A percentile compares a stretch with the other conserved stretches of the same genome.
Conservation (phyloP, 2,329 filamentous ascomycete genomes). For the Sporothrix sp. region DNA sequence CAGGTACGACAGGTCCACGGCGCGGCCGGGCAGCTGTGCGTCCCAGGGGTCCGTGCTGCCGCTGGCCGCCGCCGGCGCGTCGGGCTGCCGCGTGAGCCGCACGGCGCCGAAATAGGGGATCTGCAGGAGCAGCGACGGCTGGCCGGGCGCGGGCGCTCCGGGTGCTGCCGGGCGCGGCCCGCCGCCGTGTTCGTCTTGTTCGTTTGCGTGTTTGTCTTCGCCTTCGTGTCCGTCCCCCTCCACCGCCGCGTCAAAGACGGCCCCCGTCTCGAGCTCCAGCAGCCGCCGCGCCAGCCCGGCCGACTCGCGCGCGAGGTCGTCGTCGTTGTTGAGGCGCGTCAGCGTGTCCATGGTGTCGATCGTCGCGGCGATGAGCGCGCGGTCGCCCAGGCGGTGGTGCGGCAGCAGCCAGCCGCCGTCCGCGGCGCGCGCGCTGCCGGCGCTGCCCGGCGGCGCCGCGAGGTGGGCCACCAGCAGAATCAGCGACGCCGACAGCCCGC, state of each 20-base stretch:
- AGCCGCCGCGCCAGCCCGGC: conserved; percentile 25
- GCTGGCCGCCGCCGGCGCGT: background rate
- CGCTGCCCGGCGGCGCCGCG: no score
- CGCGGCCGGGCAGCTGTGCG: no score
- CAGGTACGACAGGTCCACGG: no score
- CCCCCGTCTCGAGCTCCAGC: conserved; percentile 33
- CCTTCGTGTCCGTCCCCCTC: no score
- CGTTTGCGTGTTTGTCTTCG: no score
- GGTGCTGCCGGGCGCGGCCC: no score
- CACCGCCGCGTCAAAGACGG: no score
- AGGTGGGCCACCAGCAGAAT: conserved; percentile 34
- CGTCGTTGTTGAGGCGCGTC: conserved; percentile 19
- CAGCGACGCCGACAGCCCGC: conserved; percentile 30
- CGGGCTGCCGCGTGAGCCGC: background rate
- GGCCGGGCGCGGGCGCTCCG: no score
- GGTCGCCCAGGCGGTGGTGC: conserved; percentile 33
- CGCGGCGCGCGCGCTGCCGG: conserved; percentile 16
- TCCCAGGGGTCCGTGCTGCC: no score
- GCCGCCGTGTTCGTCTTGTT: no score
- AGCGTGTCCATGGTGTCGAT: conserved; percentile 26
- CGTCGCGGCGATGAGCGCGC: conserved; percentile 30
- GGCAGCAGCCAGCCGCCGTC: conserved; percentile 21
- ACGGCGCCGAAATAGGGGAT: conserved; percentile 12
- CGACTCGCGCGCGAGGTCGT: conserved; percentile 24
- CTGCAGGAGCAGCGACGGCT: conserved; percentile 2